phyloP scores from a whole-genome alignment of 768 basidiomycete genomes.

The Daedaleopsis sinensis region DNA sequence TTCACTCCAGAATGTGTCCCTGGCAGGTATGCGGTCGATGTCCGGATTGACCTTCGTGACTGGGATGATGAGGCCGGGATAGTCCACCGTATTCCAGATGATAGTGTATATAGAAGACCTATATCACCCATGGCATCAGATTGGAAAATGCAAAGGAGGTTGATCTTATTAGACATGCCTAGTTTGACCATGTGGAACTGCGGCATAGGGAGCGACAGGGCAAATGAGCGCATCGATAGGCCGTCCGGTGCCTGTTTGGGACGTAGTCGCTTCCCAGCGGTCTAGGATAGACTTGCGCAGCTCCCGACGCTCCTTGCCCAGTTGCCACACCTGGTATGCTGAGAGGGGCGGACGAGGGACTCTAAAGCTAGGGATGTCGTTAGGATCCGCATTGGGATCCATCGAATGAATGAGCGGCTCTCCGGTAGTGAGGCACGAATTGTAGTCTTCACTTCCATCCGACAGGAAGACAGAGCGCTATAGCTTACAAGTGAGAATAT shows the following conservation, averaged over 20 bases:
- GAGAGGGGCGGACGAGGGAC: conserved; percentile 18
- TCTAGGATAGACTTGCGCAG: conserved; percentile 46
- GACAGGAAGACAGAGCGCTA: conserved; percentile 16
- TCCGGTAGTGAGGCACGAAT: conserved; percentile 29
- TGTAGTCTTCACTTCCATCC: conserved; percentile 19
- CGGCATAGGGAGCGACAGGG: conserved; percentile 42
- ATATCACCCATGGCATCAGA: neutral
- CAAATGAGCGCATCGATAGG: conserved; percentile 54
- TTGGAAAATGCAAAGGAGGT: neutral
- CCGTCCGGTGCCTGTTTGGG: conserved; percentile 45
- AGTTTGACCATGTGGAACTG: conserved; percentile 45
- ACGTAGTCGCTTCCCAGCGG: conserved; percentile 45
- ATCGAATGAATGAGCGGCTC: conserved; percentile 43
- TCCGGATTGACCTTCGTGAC: conserved; percentile 49
- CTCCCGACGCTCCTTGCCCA: conserved; percentile 39
- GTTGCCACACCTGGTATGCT: conserved; percentile 42
- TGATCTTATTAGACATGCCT: conserved; percentile 25
- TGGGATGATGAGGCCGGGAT: conserved; percentile 44
- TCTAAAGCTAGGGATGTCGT: conserved; percentile 11
- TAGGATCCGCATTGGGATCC: conserved; percentile 31
- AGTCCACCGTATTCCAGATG: conserved; percentile 49
- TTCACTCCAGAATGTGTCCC: conserved; percentile 41
- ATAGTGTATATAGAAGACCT: conserved; percentile 39
- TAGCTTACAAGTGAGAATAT: neutral
- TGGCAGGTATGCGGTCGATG: conserved; percentile 37